Evolutionary conservation across 169 alveolate species (phyloP), one percentile per base, ranked within the genome.

Genomic region (Plasmodium ovale): DNA sequence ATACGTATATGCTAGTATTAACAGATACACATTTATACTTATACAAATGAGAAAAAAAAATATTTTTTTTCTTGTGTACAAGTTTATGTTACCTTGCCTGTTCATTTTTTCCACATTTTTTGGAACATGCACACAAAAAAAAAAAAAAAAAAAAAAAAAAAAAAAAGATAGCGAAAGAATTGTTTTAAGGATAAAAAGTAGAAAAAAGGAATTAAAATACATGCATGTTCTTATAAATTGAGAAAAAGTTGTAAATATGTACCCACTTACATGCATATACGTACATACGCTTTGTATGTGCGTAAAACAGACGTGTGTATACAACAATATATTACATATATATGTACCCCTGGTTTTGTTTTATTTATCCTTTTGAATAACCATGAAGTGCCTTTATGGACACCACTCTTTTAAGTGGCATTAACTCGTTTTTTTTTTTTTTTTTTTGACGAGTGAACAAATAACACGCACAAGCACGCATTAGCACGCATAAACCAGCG

Each of bases 41-140:
- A n/a, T n/a, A n/a, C n/a, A n/a, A n/a, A n/a, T n/a, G n/a, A n/a
- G n/a, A n/a, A n/a, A n/a, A n/a, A n/a, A 62, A 14, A 29, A 21
- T 16, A 2, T 21, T 27, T 27, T 58, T 3, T 27, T 3, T 1
- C 5, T 14, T 44, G 77, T 44, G 33, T 54, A 56, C 5, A 60
- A 21, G 72, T 29, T 60, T 54, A 53, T 16, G 51, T 1, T 60
- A 60, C 25, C 58, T 72, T 72, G 21, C 19, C 44, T 44, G 87
- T 72, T 58, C 87, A 72, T 54, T 59, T 72, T 44, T 44, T 56
- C 54, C 23, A 39, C 72, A 19, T 72, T 56, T 54, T 35, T 9
- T 19, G 39, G 29, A 7, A 47, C 87, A 72, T 72, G 87, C 87
- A 72, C 87, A 72, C 70, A 54, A 19, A 29, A 31, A 29, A 72